These are phyloP conservation scores for Leptographium lundbergii DNA, from an alignment of 2,329 filamentous ascomycete species.

Conservation along the genomic window DNA sequence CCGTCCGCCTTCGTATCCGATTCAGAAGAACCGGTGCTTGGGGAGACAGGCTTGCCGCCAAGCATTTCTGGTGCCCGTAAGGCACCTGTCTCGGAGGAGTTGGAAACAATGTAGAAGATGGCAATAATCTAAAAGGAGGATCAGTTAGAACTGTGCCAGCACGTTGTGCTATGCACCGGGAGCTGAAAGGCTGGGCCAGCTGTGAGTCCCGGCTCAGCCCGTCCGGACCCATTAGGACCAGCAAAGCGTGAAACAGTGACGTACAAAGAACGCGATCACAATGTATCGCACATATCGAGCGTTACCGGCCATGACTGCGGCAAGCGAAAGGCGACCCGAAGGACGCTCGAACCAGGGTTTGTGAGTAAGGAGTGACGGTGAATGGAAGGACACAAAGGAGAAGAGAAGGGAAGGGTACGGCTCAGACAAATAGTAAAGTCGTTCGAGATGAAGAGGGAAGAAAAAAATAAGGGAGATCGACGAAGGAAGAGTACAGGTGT, in stretches of 20 bases:
- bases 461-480: background rate
- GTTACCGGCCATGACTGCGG: slow-evolving; percentile 42
- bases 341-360: background rate
- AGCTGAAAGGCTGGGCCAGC: background rate
- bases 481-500: background rate
- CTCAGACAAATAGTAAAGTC: background rate
- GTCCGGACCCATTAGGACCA: no score
- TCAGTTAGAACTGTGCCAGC: background rate
- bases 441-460: background rate
- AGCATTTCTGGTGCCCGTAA: slow-evolving; percentile 12
- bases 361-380: background rate
- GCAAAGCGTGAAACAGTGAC: background rate
- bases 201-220: background rate
- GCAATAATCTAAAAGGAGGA: slow-evolving; percentile 39
- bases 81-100: slow-evolving; percentile 34
- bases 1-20: background rate
- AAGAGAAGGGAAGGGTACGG: background rate
- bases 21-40: background rate
- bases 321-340: slow-evolving; percentile 1
- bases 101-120: slow-evolving; percentile 72
- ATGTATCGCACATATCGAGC: slow-evolving; percentile 67
- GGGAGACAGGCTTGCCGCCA: slow-evolving; percentile 3
- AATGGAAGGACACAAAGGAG: background rate
- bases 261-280: slow-evolving; percentile 72
- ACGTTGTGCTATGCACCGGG: background rate